phyloP scores from a whole-genome alignment of 257 asterid species.

The Orobanche coerulescens region DNA sequence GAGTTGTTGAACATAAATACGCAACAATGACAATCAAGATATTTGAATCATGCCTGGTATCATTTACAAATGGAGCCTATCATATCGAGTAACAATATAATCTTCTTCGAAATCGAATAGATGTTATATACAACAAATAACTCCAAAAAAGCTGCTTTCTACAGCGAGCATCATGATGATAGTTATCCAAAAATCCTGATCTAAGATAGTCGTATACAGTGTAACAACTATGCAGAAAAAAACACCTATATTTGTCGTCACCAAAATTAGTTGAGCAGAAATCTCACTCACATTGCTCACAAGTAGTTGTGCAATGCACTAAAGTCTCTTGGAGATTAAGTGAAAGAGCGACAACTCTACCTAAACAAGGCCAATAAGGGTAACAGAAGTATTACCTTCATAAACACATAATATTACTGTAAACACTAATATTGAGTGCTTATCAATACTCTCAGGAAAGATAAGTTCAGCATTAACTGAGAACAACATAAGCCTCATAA shows the following conservation, averaged over 20 bases:
- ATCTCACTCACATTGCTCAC: not conserved
- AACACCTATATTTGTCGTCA: not conserved
- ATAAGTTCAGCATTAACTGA: not conserved
- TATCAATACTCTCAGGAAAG: not conserved
- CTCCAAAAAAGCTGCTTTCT: slow-evolving; percentile 3
- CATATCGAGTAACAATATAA: slow-evolving; percentile 3
- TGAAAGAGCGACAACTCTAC: not conserved
- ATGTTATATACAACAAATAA: not conserved
- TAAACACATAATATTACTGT: not conserved
- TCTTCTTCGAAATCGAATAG: slow-evolving; percentile 8
- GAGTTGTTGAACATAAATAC: not conserved
- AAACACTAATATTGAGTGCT: not conserved
- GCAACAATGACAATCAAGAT: slow-evolving; percentile 4
- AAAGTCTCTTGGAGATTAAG: not conserved
- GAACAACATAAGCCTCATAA: not conserved
- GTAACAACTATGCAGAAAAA: not conserved
- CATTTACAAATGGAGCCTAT: slow-evolving; percentile 14
- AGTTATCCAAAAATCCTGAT: not conserved
- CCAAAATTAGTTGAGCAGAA: not conserved
- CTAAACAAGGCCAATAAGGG: slow-evolving; percentile 1
- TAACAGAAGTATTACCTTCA: not conserved
- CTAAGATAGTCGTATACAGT: not conserved
- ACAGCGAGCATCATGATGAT: not conserved
- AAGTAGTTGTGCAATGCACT: slow-evolving; percentile 1
- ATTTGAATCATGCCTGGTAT: not conserved